phyloP scores from a whole-genome alignment of 2,329 filamentous ascomycete genomes.

The Corynespora cassiicola region DNA sequence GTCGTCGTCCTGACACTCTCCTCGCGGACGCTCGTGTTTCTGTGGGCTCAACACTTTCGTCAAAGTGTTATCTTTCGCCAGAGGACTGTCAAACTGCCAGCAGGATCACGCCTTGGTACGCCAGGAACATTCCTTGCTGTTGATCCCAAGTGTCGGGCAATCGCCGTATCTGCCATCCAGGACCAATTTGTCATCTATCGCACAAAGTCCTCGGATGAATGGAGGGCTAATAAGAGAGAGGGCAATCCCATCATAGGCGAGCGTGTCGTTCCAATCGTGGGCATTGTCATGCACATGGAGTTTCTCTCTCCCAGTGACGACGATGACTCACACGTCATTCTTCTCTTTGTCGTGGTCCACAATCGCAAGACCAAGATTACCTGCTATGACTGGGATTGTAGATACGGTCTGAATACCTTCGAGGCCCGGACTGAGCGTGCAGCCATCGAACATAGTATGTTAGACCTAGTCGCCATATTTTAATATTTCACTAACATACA shows the following conservation, averaged over 20 bases:
- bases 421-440: slow-evolving; percentile 33
- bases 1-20: slow-evolving; percentile 79
- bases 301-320: slow-evolving; percentile 79
- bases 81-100: slow-evolving; percentile 65
- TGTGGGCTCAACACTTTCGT: slow-evolving; percentile 74
- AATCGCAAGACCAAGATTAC: slow-evolving; percentile 54
- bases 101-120: slow-evolving; percentile 60
- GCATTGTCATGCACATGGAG: slow-evolving; percentile 85
- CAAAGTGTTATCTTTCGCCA: slow-evolving; percentile 65
- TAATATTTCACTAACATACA: background rate
- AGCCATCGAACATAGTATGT: slow-evolving; percentile 32
- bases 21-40: slow-evolving; percentile 75
- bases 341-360: slow-evolving; percentile 67
- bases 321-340: slow-evolving; percentile 73
- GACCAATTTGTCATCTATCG: slow-evolving; percentile 75
- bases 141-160: slow-evolving; percentile 71
- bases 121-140: slow-evolving; percentile 74
- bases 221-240: slow-evolving; percentile 54
- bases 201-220: slow-evolving; percentile 62
- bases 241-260: slow-evolving; percentile 66
- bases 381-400: slow-evolving; percentile 59
- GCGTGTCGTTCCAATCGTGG: slow-evolving; percentile 53
- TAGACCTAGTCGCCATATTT: background rate
- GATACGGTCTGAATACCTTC: slow-evolving; percentile 48
- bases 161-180: slow-evolving; percentile 75